phyloP scores from a whole-genome alignment of 371 early-diverging fungal species.

The Lichtheimia ramosa region DNA sequence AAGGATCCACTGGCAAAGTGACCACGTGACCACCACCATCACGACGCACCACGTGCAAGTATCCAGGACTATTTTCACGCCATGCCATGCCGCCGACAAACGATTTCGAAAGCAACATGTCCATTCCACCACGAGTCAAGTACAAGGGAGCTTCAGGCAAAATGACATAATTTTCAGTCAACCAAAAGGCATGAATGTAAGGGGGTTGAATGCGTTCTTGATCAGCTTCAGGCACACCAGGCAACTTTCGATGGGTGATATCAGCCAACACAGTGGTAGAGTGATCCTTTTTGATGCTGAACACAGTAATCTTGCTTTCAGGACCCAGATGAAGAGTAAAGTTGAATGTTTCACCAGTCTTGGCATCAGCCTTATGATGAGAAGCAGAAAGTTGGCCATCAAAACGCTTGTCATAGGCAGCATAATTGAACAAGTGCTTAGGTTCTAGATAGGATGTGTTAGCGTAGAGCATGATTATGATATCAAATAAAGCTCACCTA shows the following conservation, averaged over 20 bases:
- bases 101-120: slow-evolving; percentile 40
- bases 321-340: slow-evolving; percentile 19
- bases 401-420: slow-evolving; percentile 40
- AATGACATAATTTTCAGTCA: slow-evolving; percentile 58
- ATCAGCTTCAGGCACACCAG: slow-evolving; percentile 20
- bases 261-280: slow-evolving; percentile 15
- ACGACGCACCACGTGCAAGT: slow-evolving; percentile 52
- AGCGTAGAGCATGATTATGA: background rate
- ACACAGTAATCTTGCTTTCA: slow-evolving; percentile 3
- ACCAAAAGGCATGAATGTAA: slow-evolving; percentile 40
- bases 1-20: slow-evolving; percentile 44
- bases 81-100: slow-evolving; percentile 38
- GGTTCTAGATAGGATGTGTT: slow-evolving; percentile 35
- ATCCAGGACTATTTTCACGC: slow-evolving; percentile 30
- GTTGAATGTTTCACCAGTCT: slow-evolving; percentile 50
- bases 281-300: slow-evolving; percentile 2
- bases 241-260: slow-evolving; percentile 35
- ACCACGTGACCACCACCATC: slow-evolving; percentile 38
- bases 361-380: slow-evolving; percentile 55
- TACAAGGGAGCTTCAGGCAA: slow-evolving; percentile 52
- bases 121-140: slow-evolving; percentile 36
- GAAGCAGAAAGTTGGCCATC: slow-evolving; percentile 53
- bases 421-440: slow-evolving; percentile 45
- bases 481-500: slow-evolving; percentile 29
- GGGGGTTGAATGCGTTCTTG: slow-evolving; percentile 12